Conservation (phyloP, 2,329 filamentous ascomycete genomes). For the Colletotrichum spinosum region DNA sequence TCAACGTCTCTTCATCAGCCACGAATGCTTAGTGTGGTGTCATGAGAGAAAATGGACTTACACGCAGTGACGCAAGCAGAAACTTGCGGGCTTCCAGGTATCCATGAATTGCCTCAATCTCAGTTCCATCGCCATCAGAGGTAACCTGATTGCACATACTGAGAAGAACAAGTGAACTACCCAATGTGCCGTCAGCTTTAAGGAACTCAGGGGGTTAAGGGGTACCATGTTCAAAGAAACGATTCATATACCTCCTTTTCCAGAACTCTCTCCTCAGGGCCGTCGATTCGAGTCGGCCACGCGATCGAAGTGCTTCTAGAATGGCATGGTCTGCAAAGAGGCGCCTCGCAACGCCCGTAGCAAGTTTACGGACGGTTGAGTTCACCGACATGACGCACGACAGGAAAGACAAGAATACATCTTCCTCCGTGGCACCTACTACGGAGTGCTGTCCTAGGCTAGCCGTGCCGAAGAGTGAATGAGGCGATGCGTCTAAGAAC, state of each 20-base stretch:
- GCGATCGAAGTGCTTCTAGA: conserved; percentile 49
- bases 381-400: conserved; percentile 66
- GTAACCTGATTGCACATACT: conserved; percentile 62
- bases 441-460: conserved; percentile 7
- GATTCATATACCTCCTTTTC: conserved; percentile 58
- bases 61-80: conserved; percentile 62
- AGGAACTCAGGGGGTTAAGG: background rate
- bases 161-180: conserved; percentile 56
- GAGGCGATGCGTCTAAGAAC: conserved; percentile 65
- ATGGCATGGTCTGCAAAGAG: conserved; percentile 57
- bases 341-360: conserved; percentile 59
- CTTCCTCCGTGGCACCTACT: conserved; percentile 41
- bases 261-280: conserved; percentile 61
- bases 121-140: conserved; percentile 55
- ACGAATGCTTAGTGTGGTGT: background rate
- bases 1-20: background rate
- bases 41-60: conserved; percentile 44
- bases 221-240: too few relatives aligned
- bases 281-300: conserved; percentile 50
- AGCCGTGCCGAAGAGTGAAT: conserved; percentile 57
- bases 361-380: conserved; percentile 60
- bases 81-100: conserved; percentile 68
- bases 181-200: conserved; percentile 41
- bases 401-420: conserved; percentile 64
- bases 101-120: conserved; percentile 61